Evolutionary conservation across 495 filamentous ascomycete species (phyloP).

Genomic region (Thermothielavioides terrestris): DNA sequence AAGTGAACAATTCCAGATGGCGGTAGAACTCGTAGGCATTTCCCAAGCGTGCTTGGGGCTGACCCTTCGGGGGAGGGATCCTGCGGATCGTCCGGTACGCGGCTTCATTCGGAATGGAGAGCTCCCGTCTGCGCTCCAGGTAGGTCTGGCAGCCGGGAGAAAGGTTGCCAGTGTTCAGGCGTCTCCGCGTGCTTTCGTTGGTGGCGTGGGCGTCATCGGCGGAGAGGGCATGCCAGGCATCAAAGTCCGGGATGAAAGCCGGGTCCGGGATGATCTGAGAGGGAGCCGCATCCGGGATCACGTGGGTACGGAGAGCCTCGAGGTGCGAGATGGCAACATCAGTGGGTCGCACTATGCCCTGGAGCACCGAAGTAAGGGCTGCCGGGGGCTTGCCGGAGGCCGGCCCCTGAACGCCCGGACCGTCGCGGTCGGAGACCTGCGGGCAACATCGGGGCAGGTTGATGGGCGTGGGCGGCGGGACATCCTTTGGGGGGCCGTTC

Average conservation of each 20-base stretch:
- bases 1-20: slow-evolving; percentile 42
- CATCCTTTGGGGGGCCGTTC: slow-evolving; percentile 33
- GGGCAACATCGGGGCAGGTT: slow-evolving; percentile 40
- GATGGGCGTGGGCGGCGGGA: slow-evolving; percentile 46
- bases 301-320: slow-evolving; percentile 42
- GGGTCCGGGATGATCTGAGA: slow-evolving; percentile 41
- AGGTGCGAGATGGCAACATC: slow-evolving; percentile 39
- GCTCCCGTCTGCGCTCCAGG: slow-evolving; percentile 44
- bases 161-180: slow-evolving; percentile 36
- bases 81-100: slow-evolving; percentile 47
- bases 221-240: slow-evolving; percentile 37
- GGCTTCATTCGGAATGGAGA: slow-evolving; percentile 38
- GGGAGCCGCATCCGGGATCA: slow-evolving; percentile 35
- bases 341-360: slow-evolving; percentile 39
- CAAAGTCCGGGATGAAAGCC: slow-evolving; percentile 38
- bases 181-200: slow-evolving; percentile 35
- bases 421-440: slow-evolving; percentile 14
- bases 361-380: slow-evolving; percentile 37
- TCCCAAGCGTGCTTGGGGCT: slow-evolving; percentile 39
- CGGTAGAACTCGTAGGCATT: slow-evolving; percentile 53
- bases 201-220: slow-evolving; percentile 34
- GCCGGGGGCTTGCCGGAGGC: slow-evolving; percentile 9
- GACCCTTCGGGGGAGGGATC: slow-evolving; percentile 39
- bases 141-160: slow-evolving; percentile 45
- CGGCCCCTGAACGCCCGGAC: neutral